phyloP scores from a whole-genome alignment of 2,329 filamentous ascomycete species.

The Kalmusia sp. region DNA sequence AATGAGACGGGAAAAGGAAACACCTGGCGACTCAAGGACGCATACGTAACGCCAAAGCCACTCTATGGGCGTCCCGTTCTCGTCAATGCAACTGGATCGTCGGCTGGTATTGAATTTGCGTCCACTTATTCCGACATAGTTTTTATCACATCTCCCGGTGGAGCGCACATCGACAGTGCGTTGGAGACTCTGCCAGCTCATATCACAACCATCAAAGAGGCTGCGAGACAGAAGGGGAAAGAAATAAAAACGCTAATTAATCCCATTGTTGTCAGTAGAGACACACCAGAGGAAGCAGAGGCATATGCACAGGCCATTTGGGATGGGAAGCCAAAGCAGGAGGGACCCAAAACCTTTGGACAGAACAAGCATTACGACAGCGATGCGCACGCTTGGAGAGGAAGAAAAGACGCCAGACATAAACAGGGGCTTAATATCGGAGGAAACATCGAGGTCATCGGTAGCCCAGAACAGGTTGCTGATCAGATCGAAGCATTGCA shows the following conservation, averaged over 20 bases:
- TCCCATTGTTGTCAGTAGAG: not conserved
- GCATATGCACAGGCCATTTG: not conserved
- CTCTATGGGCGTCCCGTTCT: not conserved
- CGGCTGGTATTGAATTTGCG: not conserved
- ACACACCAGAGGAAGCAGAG: constrained; percentile 1
- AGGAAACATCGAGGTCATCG: not conserved
- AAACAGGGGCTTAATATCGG: not conserved
- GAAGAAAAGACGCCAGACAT: not conserved
- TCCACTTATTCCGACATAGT: not conserved
- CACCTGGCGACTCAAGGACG: not conserved
- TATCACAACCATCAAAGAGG: not conserved
- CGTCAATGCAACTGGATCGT: not conserved
- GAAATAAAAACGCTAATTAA: not conserved
- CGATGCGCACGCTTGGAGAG: not conserved
- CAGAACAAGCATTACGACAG: not conserved
- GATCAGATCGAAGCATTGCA: not conserved
- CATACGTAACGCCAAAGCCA: not conserved
- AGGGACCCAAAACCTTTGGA: not conserved
- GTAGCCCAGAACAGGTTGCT: not conserved
- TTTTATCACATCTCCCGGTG: not conserved
- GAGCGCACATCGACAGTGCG: not conserved
- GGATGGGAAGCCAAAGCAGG: not conserved
- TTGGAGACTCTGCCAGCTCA: not conserved
- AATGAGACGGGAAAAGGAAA: not conserved
- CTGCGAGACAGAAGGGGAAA: not conserved